Percentiles rank a stretch among this genome's conserved stretches.
Evolutionary conservation across 345 rosid genomes (phyloP).

Genomic region (Geranium brycei): DNA sequence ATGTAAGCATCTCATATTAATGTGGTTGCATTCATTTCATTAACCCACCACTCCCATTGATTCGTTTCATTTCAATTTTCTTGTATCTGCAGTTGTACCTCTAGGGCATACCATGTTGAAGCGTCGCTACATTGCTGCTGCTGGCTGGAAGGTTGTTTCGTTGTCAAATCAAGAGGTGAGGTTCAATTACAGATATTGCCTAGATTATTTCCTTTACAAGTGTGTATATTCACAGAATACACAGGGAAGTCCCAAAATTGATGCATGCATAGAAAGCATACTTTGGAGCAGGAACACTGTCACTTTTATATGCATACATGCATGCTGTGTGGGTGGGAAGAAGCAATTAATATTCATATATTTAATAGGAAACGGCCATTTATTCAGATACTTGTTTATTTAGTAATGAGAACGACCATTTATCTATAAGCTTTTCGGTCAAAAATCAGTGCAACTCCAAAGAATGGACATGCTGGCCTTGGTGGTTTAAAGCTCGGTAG

Average conservation of each 20-base stretch:
- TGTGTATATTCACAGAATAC: not conserved
- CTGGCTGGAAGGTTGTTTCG: slow-evolving; percentile 79
- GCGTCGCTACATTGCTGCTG: slow-evolving; percentile 56
- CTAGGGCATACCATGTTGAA: slow-evolving; percentile 83
- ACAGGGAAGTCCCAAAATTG: not conserved
- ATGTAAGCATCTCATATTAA: slow-evolving; percentile 24
- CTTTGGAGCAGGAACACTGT: not conserved
- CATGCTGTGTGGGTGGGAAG: not conserved
- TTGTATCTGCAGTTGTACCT: slow-evolving; percentile 46
- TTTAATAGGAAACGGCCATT: too few species aligned
- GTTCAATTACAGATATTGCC: slow-evolving; percentile 8
- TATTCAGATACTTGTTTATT: too few species aligned
- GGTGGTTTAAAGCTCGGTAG: too few species aligned
- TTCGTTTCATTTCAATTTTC: not conserved
- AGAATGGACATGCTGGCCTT: too few species aligned
- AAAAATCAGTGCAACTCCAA: too few species aligned
- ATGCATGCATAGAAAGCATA: too few species aligned
- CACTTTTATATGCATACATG: not conserved
- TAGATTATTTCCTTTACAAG: not conserved
- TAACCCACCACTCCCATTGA: not conserved
- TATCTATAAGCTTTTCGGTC: too few species aligned
- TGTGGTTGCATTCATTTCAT: not conserved
- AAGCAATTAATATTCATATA: too few species aligned
- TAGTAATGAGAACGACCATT: too few species aligned
- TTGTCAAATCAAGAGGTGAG: slow-evolving; percentile 70